Base-by-base conservation (phyloP, 177 flowering plant species). In the Vitis hybrid region DNA sequence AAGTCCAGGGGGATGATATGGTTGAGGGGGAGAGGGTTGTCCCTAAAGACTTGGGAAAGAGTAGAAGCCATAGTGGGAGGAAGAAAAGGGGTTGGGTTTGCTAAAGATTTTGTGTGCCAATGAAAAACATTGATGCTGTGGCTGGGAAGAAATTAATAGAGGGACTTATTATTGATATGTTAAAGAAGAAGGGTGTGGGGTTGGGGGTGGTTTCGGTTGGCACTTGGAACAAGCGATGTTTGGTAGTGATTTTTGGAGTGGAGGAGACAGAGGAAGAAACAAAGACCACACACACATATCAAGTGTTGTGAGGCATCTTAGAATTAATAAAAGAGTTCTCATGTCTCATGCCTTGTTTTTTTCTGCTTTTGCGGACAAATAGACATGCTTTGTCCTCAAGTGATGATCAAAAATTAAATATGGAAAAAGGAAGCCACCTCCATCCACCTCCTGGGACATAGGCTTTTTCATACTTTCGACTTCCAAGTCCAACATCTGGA, bases 1-100 rank as follows among this genome's bases (percentile, higher is more conserved):
- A 84, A 86, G 52, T 86, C 83, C 8, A 84, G 27, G 12, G 87
- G 87, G 49, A 71, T 55, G 57, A 74, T 72, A 3, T 73, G 81
- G 50, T 74, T 68, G 50, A 35, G 77, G 24, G 60, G 77, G 49
- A 70, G 62, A 66, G 72, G 82, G 40, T 40, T 11, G 30, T 72
- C 73, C 61, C 9, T 59, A 48, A 65, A 81, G 77, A 78, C 84
- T 69, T 85, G 81, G 18, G 80, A 65, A 63, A 83, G 77, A 62
- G 79, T 68, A 24, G 48, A 74, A 75, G 69, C 79, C 15, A 51
- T 46, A 6, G 18, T 62, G 58, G 69, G 52, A 14, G 46, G 19
- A 52, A 46, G 12, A 11, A 49, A 32, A 56, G 13, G 51, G 10
- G 13, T 52, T 18, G 52, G 40, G 52, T 67, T 18, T n/a, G 24